phyloP scores from a whole-genome alignment of 306 rosid species.

The Lathyrus sativus region DNA sequence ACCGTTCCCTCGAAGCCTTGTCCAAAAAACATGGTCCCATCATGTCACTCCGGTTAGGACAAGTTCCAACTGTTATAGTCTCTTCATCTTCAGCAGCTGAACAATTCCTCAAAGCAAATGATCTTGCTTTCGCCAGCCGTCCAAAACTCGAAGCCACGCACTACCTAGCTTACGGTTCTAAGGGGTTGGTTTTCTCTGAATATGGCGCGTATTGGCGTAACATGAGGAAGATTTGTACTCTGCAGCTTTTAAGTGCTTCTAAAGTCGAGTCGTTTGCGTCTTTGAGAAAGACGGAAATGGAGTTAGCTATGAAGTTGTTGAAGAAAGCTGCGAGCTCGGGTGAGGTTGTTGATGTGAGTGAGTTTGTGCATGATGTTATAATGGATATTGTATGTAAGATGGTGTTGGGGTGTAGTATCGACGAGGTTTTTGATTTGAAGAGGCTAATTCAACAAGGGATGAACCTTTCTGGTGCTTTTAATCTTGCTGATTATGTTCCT shows the following conservation, averaged over 20 bases:
- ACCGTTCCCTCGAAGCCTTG: conserved; percentile 23
- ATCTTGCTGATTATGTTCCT: conserved; percentile 42
- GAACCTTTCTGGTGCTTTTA: conserved; percentile 17
- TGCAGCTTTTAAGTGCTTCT: conserved; percentile 34
- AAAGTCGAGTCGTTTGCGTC: conserved; percentile 32
- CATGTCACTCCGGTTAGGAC: conserved; percentile 40
- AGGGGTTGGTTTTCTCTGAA: conserved; percentile 27
- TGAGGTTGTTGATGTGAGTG: conserved; percentile 36
- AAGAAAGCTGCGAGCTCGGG: conserved; percentile 12
- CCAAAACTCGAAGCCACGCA: not conserved
- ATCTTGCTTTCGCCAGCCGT: conserved; percentile 23
- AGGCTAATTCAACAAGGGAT: not conserved
- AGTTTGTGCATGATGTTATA: not conserved
- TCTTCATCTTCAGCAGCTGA: conserved; percentile 47
- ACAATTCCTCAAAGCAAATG: conserved; percentile 48
- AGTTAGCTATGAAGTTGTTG: not conserved
- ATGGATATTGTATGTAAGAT: conserved; percentile 30
- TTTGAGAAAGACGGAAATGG: conserved; percentile 25
- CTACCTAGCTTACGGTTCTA: conserved; percentile 16
- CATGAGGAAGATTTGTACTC: conserved; percentile 37
- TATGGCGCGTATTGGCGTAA: conserved; percentile 47
- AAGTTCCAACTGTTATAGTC: conserved; percentile 31
- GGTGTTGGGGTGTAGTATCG: conserved; percentile 28
- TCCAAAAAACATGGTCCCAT: conserved; percentile 44
- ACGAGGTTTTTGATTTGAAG: conserved; percentile 32